phyloP scores from a whole-genome alignment of 805 yeast genomes.

The Cyberlindnera amylophila region DNA sequence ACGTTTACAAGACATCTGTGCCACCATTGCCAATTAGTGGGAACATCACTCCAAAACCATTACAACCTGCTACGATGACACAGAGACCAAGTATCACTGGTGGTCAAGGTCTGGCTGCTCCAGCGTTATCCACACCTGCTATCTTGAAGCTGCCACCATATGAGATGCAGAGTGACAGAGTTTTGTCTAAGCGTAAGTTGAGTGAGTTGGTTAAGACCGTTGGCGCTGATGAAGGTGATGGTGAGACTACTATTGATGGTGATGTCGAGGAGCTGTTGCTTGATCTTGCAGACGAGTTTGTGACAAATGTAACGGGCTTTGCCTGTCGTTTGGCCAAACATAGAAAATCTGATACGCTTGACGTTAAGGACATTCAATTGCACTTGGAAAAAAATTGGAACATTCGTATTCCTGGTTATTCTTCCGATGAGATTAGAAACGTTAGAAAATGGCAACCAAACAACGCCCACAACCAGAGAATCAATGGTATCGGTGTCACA shows the following conservation, averaged over 20 bases:
- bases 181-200: constrained; percentile 83
- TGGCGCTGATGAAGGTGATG: constrained; percentile 86
- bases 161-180: constrained; percentile 78
- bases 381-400: constrained; percentile 95
- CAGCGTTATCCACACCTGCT: constrained; percentile 76
- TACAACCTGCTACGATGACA: constrained; percentile 60
- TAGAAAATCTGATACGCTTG: constrained; percentile 81
- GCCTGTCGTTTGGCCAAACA: constrained; percentile 96
- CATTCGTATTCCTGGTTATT: constrained; percentile 88
- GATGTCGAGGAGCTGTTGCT: constrained; percentile 89
- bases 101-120: constrained; percentile 70
- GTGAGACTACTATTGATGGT: constrained; percentile 87
- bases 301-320: constrained; percentile 83
- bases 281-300: constrained; percentile 95
- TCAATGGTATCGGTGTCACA: constrained; percentile 60
- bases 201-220: constrained; percentile 81
- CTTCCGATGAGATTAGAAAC: constrained; percentile 84
- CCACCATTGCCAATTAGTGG: constrained; percentile 74
- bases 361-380: constrained; percentile 84
- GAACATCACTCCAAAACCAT: constrained; percentile 60
- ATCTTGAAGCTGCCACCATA: constrained; percentile 71
- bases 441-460: constrained; percentile 71
- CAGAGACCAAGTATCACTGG: constrained; percentile 82
- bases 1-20: constrained; percentile 38
- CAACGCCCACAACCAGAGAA: constrained; percentile 57